Base-by-base conservation (phyloP, 2,329 filamentous ascomycete species). In the Camptophora hylomeconis region DNA sequence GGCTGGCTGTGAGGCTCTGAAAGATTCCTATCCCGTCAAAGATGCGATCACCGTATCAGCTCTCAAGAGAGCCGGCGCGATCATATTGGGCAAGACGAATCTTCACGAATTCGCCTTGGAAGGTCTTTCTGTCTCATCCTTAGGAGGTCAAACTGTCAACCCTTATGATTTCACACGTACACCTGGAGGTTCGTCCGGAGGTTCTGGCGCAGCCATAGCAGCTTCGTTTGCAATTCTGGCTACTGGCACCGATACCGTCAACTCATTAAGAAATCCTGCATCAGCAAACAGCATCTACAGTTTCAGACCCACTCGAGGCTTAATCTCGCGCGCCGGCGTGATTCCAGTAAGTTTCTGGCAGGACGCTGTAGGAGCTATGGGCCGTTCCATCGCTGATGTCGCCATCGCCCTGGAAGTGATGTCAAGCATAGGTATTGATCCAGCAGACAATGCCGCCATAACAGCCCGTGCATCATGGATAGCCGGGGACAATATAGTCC, bases 231-330 rank as follows among this genome's bases (percentile, higher is more conserved):
- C 65, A 2, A 57, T 77, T 0, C 56, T 72, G 3, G 70, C 65
- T 0, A 67, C 66, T 7, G 70, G 70, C 11, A 95, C 89, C 12
- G 89, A 98, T 50, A 98, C 86, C 0, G 86, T 86, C 39, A 86
- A 86, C 9, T 92, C 81, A 2, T 77, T 94, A 26, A 69, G 86
- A 35, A 65, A 93, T 28, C 86, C 86, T 0, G 86, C 86, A 9
- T 81, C 86, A 2, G 93, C 89, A 49, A 84, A 78, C 6, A 80
- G 80, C 3, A 67, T 76, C 1, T 67, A 87, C n/a, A 86, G 86
- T 0, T 92, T 84, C 56, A 93, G 93, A 54, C 86, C 86, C 2
- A 89, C 80, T 16, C 94, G 93, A 48, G 86, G 86, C n/a, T 68
- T 87, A 57, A 53, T 94, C 17, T 92, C 82, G 24, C 68, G 86